phyloP scores from a whole-genome alignment of 176 grass and related monocot species.

The Pharus latifolius region DNA sequence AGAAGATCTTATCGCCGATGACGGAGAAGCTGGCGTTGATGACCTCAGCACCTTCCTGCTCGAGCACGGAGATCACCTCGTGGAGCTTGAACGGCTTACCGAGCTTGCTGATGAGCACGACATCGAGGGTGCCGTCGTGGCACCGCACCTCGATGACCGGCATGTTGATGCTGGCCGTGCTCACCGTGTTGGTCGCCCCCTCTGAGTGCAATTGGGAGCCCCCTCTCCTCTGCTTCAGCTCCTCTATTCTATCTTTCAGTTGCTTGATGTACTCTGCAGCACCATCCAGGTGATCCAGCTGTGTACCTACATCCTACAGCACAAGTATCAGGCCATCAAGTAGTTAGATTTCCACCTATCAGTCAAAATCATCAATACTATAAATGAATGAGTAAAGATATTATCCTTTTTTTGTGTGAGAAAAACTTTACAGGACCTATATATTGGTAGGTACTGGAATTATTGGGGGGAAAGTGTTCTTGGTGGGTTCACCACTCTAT shows the following conservation, averaged over 20 bases:
- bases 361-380: not conserved
- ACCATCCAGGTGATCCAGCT: conserved; percentile 56
- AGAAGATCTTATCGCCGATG: conserved; percentile 64
- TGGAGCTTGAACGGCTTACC: conserved; percentile 43
- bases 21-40: conserved; percentile 71
- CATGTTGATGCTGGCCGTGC: not conserved
- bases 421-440: too few relatives aligned
- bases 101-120: conserved; percentile 46
- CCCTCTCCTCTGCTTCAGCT: conserved; percentile 29
- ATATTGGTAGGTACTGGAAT: too few relatives aligned
- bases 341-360: too few relatives aligned
- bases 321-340: too few relatives aligned
- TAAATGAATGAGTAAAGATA: not conserved
- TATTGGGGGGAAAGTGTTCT: not conserved
- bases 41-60: conserved; percentile 78
- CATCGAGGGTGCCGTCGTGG: conserved; percentile 55
- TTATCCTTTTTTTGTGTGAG: too few relatives aligned
- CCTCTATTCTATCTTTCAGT: conserved; percentile 39
- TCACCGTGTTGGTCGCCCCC: too few relatives aligned
- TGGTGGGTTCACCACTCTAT: not conserved
- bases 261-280: conserved; percentile 70
- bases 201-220: too few relatives aligned
- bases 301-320: conserved; percentile 45
- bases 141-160: conserved; percentile 61
- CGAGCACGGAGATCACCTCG: conserved; percentile 65